Conservation (phyloP, 257 asterid species). For the Penstemon eatonii region DNA sequence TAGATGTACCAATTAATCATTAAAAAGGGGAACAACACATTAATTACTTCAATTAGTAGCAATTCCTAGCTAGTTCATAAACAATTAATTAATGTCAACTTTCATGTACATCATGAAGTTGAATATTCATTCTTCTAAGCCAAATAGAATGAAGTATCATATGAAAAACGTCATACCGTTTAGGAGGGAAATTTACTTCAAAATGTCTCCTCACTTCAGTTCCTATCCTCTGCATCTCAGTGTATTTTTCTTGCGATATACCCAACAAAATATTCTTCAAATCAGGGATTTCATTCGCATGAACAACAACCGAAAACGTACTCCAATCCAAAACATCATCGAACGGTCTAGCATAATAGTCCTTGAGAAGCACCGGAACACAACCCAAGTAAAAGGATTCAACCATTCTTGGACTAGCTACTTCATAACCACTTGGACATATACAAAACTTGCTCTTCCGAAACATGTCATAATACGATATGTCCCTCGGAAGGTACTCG, state of each 20-base stretch:
- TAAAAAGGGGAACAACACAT: no score
- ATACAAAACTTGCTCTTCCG: conserved; percentile 58
- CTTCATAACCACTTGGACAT: conserved; percentile 64
- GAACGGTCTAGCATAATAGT: conserved; percentile 52
- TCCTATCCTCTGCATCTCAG: conserved; percentile 19
- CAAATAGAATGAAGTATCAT: conserved; percentile 60
- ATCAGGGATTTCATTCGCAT: conserved; percentile 34
- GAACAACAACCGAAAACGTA: conserved; percentile 41
- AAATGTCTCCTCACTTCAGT: conserved; percentile 15
- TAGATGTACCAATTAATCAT: no score
- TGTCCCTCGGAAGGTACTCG: conserved; percentile 43
- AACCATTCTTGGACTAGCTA: conserved; percentile 69
- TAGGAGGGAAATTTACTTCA: not conserved
- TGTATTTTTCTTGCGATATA: conserved; percentile 4
- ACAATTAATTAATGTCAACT: not conserved
- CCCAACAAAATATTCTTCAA: conserved; percentile 47
- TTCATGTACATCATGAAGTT: conserved; percentile 34
- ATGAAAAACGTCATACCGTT: conserved; percentile 52
- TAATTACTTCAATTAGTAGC: no score
- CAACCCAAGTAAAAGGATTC: conserved; percentile 63
- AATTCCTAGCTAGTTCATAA: no score
- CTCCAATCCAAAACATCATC: conserved; percentile 57
- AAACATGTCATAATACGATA: conserved; percentile 52
- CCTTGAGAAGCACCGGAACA: conserved; percentile 56
- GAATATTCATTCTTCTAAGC: conserved; percentile 53